phyloP scores from a whole-genome alignment of 192 early-diverging fungal genomes.

The Linnemannia hyalina region DNA sequence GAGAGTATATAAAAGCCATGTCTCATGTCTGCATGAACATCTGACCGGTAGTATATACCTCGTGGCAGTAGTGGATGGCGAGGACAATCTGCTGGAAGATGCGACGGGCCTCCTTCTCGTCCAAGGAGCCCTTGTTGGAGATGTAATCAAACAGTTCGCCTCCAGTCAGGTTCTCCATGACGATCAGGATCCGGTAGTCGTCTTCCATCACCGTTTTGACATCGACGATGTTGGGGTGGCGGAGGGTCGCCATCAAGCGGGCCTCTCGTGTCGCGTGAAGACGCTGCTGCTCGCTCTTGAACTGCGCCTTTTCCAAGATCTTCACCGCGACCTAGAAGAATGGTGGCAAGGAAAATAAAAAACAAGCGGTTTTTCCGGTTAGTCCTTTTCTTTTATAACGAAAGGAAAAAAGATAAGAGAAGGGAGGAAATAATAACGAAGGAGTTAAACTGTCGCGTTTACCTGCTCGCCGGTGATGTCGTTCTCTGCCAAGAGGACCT shows the following conservation, averaged over 20 bases:
- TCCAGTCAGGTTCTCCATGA: conserved; percentile 71
- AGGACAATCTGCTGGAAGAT: conserved; percentile 69
- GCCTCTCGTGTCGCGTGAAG: conserved; percentile 64
- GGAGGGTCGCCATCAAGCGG: conserved; percentile 59
- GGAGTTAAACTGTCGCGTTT: neutral
- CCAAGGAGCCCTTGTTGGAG: conserved; percentile 60
- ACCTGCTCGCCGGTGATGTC: conserved; percentile 59
- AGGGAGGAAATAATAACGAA: neutral
- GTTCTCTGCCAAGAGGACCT: conserved; percentile 70
- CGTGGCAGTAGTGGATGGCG: conserved; percentile 67
- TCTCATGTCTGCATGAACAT: too few species aligned
- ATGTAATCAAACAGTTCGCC: conserved; percentile 73
- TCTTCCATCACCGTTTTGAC: conserved; percentile 66
- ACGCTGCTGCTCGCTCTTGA: conserved; percentile 68
- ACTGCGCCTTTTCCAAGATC: conserved; percentile 66
- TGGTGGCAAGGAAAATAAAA: neutral
- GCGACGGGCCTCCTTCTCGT: conserved; percentile 60
- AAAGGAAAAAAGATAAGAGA: neutral
- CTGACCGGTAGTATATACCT: conserved; percentile 24
- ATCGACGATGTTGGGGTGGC: conserved; percentile 69
- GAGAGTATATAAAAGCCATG: too few species aligned
- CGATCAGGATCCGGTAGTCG: conserved; percentile 65
- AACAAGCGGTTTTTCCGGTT: neutral
- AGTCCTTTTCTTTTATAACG: neutral
- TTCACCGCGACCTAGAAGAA: conserved; percentile 68